Evolutionary conservation across 208 protist species (phyloP), one percentile per base, ranked within the genome.

Genomic region (Herpetomonas samuelpessoai): DNA sequence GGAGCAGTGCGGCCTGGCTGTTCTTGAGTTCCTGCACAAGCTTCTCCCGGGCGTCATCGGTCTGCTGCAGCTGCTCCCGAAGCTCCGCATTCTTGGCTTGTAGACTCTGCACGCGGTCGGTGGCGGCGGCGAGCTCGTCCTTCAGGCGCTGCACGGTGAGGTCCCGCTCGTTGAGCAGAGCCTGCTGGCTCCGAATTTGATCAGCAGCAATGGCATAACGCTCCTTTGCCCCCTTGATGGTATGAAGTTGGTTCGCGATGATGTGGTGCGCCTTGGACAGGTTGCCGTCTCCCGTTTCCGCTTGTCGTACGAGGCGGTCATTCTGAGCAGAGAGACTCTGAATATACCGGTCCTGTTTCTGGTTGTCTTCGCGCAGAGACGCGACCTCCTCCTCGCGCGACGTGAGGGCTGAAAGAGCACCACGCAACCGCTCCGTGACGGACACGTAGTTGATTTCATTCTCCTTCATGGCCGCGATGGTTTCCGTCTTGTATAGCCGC

Each of bases 221-320:
- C 10, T 90, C 81, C 64, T 88, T 91, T 12, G 66, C 48, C 27
- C 48, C 74, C 50, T 81, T 81, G 41, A 92, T 91, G 2, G 77
- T 58, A 53, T 88, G 79, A 24, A 96, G 69, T 62, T 96, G 89
- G n/a, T 75, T 83, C 0, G 71, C 51, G 59, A 96, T 93, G 50
- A 96, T 93, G 73, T 96, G 80, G 68, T 96, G 77, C 2, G 89
- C 74, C 65, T 96, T 96, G 14, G 76, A 65, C 10, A 93, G 58
- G 39, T 62, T 81, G 29, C 58, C 58, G 30, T 88, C 77, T 18
- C 24, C 54, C 52, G 74, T 62, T 25, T 69, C 67, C 6, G 68
- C 26, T 38, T 76, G 75, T 27, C 77, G 76, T 2, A 56, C 47
- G 38, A 87, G 49, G 53, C 91, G 79, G 25, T 79, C 79, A 62